Base-by-base conservation (phyloP, 108 stramenopile genomes). In the Asterionellopsis glacialis region DNA sequence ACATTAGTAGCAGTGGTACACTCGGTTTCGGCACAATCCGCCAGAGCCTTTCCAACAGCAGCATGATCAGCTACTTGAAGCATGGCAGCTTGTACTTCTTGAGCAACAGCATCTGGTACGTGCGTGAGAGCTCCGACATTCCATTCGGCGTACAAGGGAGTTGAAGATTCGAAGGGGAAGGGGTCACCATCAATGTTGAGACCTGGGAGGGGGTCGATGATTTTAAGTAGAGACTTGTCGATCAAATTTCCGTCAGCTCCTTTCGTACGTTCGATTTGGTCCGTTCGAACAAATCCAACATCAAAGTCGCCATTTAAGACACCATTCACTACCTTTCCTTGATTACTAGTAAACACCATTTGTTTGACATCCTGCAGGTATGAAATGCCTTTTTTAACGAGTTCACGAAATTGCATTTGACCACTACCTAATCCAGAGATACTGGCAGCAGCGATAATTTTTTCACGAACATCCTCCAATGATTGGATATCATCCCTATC, bases 71-170 rank as follows among this genome's bases (percentile, higher is more conserved):
- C 26, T 5, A 71, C 18, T 10, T 58, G 51, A 12, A 61, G 19
- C 39, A 76, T 51, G 15, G 70, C 70, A 22, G n/a, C 10, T 57
- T 76, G 75, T 13, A 76, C 75, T 11, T 19, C 70, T 45, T 58
- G 55, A 12, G 51, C 18, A 0, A 76, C 59, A 39, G 67, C 70
- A 19, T 23, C 26, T 16, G 41, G 50, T 16, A 70, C 69, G 43
- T 70, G 51, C 13, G n/a, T 16, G 13, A 65, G 51, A 4, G 57
- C 61, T 11, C 65, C 69, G 19, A 76, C 3, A 45, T 66, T 70
- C 75, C 75, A 76, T 51, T 76, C 75, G n/a, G 75, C 65, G 47
- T 62, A 70, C 11, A 76, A 12, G 22, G 50, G 45, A 0, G 75
- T 76, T 24, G 63, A 53, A 41, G 55, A 42, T 39, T 58, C 28